Base-by-base conservation (phyloP, 2,329 filamentous ascomycete species). In the Aspergillus sp. region DNA sequence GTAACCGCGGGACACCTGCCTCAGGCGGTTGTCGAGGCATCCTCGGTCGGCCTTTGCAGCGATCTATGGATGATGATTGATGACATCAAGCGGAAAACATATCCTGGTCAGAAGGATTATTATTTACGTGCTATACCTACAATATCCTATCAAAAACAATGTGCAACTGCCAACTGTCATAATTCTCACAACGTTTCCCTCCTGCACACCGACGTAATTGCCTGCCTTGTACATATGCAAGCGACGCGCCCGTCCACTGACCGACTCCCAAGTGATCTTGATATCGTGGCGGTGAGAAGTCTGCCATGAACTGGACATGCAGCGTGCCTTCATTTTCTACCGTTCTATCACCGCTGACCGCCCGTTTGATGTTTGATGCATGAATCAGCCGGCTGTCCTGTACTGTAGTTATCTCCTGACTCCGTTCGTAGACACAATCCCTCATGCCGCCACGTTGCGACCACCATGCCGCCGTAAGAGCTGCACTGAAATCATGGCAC, bases 221-320 rank as follows among this genome's bases (percentile, higher is more conserved):
- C n/a, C 45, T n/a, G 18, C n/a, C 47, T 47, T 47, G 42, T 29
- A 31, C 24, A 26, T 42, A 58, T 58, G 52, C 52, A 52, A 9
- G 20, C 20, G 26, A 39, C 52, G 22, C 18, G 32, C 52, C n/a
- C 45, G 22, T 39, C 39, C 46, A 54, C 51, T 50, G 52, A 56
- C 49, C 53, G 53, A 56, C 57, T 49, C 22, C 39, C 49, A 32
- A 55, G 36, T 22, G 26, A 39, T 49, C 36, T 56, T 59, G 57
- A 60, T 49, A 60, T 55, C 53, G 50, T 64, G 61, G 65, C 60
- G 63, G 65, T 67, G 62, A 64, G 32, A 22, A 51, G 18, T 52
- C 42, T n/a, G 32, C 46, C 12, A 51, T 31, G 49, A 45, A 49
- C 58, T 42, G 54, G 51, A 45, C 54, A 14, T 42, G 14, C 14